Percentiles rank a stretch among this genome's conserved stretches.
These are phyloP conservation scores for Cladosporium sp. DNA, from an alignment of 2,329 filamentous ascomycete species.

Conservation along the genomic window DNA sequence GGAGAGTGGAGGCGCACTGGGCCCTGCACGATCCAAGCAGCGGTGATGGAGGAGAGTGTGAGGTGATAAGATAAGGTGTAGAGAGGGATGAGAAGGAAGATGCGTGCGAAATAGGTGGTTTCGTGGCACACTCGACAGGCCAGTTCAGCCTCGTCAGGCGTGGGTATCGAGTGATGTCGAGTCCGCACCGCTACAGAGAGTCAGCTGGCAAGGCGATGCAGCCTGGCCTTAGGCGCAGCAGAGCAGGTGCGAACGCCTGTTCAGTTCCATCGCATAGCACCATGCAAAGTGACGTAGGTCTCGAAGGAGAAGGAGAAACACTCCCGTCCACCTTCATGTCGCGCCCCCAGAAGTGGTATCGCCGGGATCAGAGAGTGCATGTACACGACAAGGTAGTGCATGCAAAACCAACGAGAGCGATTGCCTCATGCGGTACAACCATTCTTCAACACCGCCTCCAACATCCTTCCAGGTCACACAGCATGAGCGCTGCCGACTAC, in stretches of 20 bases:
- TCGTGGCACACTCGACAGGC: neutral
- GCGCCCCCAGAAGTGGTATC: neutral
- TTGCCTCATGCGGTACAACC: neutral
- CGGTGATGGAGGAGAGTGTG: neutral
- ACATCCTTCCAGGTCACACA: neutral
- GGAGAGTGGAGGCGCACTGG: neutral
- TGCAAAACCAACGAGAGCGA: neutral
- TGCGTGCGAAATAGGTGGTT: neutral
- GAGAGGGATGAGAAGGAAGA: neutral
- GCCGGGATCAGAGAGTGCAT: neutral
- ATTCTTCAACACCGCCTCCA: neutral
- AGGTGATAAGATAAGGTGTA: neutral
- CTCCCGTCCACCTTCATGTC: neutral
- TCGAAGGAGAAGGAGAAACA: neutral
- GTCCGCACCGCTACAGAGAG: neutral
- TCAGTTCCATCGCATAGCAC: neutral
- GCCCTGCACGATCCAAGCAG: neutral
- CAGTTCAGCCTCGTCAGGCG: neutral
- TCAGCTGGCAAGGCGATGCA: slow-evolving; percentile 8
- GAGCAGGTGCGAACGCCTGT: slow-evolving; percentile 5
- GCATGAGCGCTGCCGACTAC: neutral
- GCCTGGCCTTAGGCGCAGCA: neutral
- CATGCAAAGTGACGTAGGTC: neutral
- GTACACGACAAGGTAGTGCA: neutral
- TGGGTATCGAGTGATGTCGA: neutral